Evolutionary conservation across 768 basidiomycete genomes (phyloP).

Genomic region (Calocera viscosa): DNA sequence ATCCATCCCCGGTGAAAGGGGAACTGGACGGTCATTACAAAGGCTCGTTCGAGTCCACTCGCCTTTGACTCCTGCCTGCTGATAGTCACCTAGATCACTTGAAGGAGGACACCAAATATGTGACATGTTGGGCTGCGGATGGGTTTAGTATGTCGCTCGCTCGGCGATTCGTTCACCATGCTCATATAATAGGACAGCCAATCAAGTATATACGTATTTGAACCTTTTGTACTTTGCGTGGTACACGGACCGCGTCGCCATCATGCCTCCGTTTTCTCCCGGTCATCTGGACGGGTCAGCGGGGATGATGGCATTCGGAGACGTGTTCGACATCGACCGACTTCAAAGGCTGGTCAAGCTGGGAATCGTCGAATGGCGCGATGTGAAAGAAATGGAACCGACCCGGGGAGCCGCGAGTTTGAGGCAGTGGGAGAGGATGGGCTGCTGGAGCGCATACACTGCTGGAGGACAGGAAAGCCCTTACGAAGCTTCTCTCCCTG

Average conservation of each 20-base stretch:
- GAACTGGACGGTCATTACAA: too few relatives aligned
- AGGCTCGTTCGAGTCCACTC: too few relatives aligned
- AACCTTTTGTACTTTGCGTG: neutral
- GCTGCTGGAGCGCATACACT: neutral
- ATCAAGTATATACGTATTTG: neutral
- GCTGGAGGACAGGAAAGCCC: neutral
- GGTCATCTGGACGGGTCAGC: neutral
- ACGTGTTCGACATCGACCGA: conserved; percentile 9
- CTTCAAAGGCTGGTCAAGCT: neutral
- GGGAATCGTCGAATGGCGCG: conserved; percentile 10
- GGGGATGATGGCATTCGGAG: neutral
- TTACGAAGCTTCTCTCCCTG: neutral
- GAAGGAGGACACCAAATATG: too few relatives aligned
- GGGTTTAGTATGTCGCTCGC: too few relatives aligned
- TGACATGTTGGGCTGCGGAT: too few relatives aligned
- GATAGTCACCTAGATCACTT: too few relatives aligned
- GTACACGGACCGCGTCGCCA: neutral
- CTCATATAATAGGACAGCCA: neutral
- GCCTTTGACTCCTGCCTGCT: too few relatives aligned
- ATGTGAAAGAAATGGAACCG: conserved; percentile 7
- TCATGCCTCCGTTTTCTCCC: neutral
- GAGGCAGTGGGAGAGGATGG: neutral
- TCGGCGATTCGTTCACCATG: too few relatives aligned
- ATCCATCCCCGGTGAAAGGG: too few relatives aligned
- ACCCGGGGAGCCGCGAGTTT: neutral